These are phyloP conservation scores for Chlamydomonas sphaeroides DNA, from an alignment of 139 green algal species.

Conservation along the genomic window DNA sequence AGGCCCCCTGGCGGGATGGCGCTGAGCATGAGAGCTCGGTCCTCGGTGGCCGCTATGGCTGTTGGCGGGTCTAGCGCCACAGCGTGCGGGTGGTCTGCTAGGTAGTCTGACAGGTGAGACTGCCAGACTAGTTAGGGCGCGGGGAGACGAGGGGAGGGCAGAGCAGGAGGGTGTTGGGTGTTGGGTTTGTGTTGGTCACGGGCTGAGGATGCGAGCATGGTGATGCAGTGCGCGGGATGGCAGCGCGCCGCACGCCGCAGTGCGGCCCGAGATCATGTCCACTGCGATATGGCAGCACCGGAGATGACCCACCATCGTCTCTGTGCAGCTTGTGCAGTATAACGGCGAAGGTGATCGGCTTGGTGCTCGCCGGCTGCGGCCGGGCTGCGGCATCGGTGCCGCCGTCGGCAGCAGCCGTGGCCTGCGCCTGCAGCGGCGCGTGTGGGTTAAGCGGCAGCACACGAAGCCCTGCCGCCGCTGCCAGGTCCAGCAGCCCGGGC, in stretches of 20 bases:
- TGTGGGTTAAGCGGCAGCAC: constrained; percentile 8
- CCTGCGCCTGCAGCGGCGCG: neutral
- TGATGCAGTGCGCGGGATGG: no score
- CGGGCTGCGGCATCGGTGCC: no score
- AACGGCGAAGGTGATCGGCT: neutral
- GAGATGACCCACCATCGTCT: neutral
- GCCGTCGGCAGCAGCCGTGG: neutral
- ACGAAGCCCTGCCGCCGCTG: neutral
- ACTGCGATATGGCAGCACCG: no score
- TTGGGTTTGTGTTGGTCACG: no score
- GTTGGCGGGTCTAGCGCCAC: neutral
- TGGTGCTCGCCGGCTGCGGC: neutral
- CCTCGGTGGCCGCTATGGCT: constrained; percentile 1
- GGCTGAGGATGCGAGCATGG: no score
- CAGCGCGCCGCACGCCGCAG: no score
- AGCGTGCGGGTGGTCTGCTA: neutral
- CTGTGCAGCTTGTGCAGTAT: constrained; percentile 31
- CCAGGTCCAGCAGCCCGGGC: neutral
- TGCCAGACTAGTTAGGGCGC: neutral
- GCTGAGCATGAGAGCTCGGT: constrained; percentile 9
- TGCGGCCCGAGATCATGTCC: no score
- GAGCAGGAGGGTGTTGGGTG: neutral
- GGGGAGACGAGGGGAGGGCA: neutral
- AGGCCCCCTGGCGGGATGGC: neutral
- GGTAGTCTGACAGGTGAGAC: neutral